Conservation (phyloP, 257 asterid genomes). For the Solanum arcanum region DNA sequence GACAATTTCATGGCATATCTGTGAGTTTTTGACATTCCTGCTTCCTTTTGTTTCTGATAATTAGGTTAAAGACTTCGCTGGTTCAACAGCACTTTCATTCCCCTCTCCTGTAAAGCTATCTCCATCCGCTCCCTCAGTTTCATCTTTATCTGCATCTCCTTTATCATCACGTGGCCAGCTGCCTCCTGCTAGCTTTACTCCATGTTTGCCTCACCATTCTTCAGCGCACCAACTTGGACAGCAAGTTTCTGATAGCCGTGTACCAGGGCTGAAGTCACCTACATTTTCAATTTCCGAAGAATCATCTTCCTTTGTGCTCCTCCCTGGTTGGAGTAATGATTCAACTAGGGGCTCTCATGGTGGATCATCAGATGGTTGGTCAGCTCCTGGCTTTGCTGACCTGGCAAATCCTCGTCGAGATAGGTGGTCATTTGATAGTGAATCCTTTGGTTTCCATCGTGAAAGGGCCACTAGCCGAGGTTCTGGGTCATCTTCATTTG, state of each 20-base stretch:
- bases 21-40: not conserved
- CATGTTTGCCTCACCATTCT: slow-evolving; percentile 59
- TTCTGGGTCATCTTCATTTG: slow-evolving; percentile 38
- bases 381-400: slow-evolving; percentile 65
- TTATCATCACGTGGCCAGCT: slow-evolving; percentile 49
- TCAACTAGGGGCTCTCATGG: slow-evolving; percentile 64
- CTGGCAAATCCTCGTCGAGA: slow-evolving; percentile 45
- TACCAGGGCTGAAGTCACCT: slow-evolving; percentile 56
- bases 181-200: slow-evolving; percentile 58
- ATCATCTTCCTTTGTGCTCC: slow-evolving; percentile 40
- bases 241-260: slow-evolving; percentile 62
- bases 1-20: not conserved
- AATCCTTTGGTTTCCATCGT: slow-evolving; percentile 40
- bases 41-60: not conserved
- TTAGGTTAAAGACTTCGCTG: slow-evolving; percentile 50
- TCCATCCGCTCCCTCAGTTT: slow-evolving; percentile 62
- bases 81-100: slow-evolving; percentile 41
- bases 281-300: slow-evolving; percentile 73
- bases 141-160: slow-evolving; percentile 58
- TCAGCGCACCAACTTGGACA: slow-evolving; percentile 52
- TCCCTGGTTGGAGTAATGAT: slow-evolving; percentile 55
- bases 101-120: slow-evolving; percentile 60
- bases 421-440: slow-evolving; percentile 96
- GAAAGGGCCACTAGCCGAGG: slow-evolving; percentile 48
- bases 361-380: slow-evolving; percentile 83